Evolutionary conservation across 2,329 filamentous ascomycete species (phyloP).

Genomic region (Calonectria pauciramosa): DNA sequence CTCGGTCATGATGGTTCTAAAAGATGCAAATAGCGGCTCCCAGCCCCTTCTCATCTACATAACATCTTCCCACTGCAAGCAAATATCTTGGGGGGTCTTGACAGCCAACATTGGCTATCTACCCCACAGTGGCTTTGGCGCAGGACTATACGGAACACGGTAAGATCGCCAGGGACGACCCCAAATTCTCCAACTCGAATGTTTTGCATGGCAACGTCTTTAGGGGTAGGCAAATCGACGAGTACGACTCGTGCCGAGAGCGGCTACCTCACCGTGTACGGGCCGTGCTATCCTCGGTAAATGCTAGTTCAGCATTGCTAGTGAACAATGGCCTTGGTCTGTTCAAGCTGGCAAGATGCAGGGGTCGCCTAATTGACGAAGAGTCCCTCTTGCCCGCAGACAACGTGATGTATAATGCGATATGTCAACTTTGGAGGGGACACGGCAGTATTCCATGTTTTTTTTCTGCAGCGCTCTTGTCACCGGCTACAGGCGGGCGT

Average conservation of each 20-base stretch:
- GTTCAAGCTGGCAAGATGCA: not conserved
- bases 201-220: not conserved
- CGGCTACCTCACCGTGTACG: not conserved
- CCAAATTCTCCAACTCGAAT: constrained; percentile 6
- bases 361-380: not conserved
- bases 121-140: not conserved
- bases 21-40: not conserved
- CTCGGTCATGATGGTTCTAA: not conserved
- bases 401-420: not conserved
- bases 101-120: not conserved
- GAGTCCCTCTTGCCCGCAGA: not conserved
- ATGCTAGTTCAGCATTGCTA: not conserved
- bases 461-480: not conserved
- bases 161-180: not conserved
- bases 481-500: not conserved
- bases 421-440: not conserved
- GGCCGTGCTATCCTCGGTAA: constrained; percentile 9
- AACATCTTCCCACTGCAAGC: not conserved
- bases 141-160: not conserved
- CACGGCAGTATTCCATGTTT: not conserved
- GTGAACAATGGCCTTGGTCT: not conserved
- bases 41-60: not conserved
- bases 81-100: not conserved
- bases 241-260: not conserved
- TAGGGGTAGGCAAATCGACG: not conserved